Evolutionary conservation across 192 early-diverging fungal species (phyloP).

Genomic region (Backusella sp.): DNA sequence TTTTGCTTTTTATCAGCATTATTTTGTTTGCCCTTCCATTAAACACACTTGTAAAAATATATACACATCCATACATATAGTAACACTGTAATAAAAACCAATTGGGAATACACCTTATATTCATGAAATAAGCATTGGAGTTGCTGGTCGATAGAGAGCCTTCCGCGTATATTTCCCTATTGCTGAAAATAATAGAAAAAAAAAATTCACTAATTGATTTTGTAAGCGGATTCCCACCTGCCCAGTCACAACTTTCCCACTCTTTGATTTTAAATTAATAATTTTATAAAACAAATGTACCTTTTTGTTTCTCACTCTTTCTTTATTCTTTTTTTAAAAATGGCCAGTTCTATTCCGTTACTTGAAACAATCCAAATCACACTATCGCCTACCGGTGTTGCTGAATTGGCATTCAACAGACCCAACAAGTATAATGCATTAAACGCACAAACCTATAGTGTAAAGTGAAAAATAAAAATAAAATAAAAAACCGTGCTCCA

Average conservation of each 20-base stretch:
- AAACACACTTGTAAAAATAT: background rate
- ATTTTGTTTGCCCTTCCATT: background rate
- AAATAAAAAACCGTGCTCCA: background rate
- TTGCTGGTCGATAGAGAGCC: too few relatives aligned
- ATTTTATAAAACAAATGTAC: background rate
- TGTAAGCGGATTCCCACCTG: background rate
- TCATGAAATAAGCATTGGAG: too few relatives aligned
- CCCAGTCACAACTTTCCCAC: background rate
- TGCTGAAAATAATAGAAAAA: too few relatives aligned
- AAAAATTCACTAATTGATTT: background rate
- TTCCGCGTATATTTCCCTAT: too few relatives aligned
- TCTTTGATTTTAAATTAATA: background rate
- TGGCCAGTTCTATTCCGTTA: slow-evolving; percentile 18
- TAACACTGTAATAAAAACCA: too few relatives aligned
- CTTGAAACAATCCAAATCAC: slow-evolving; percentile 48
- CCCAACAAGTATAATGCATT: slow-evolving; percentile 63
- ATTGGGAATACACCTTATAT: too few relatives aligned
- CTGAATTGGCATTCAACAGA: slow-evolving; percentile 61
- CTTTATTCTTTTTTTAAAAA: background rate
- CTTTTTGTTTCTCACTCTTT: background rate
- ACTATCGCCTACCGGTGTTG: slow-evolving; percentile 49
- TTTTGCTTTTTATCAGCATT: background rate
- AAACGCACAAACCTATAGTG: slow-evolving; percentile 48
- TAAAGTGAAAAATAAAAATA: slow-evolving; percentile 12
- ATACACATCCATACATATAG: background rate